Evolutionary conservation across 805 yeast species (phyloP).

Genomic region (Spathaspora boniae): DNA sequence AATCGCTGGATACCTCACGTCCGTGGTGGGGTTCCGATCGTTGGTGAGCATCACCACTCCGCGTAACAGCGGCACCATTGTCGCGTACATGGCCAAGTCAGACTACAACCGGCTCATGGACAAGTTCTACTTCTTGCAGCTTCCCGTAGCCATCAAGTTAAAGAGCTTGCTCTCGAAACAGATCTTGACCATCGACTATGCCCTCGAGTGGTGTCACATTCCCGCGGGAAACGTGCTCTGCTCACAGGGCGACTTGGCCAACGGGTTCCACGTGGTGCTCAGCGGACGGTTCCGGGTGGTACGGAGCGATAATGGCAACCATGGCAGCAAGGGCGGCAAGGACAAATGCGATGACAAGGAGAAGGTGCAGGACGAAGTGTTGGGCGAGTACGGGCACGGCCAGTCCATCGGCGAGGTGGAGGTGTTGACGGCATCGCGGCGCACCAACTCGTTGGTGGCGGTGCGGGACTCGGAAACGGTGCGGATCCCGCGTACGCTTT

Average conservation of each 20-base stretch:
- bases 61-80: conserved; percentile 52
- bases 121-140: conserved; percentile 67
- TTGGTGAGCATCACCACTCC: conserved; percentile 67
- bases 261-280: conserved; percentile 83
- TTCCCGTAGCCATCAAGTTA: conserved; percentile 73
- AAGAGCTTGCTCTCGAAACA: conserved; percentile 64
- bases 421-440: conserved; percentile 75
- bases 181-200: conserved; percentile 77
- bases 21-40: conserved; percentile 75
- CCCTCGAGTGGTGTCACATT: conserved; percentile 90
- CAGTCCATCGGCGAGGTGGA: conserved; percentile 94
- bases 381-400: conserved; percentile 89
- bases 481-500: conserved; percentile 83
- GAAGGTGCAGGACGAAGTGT: conserved; percentile 28
- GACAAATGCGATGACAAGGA: conserved; percentile 11
- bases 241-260: conserved; percentile 81
- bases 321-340: no score
- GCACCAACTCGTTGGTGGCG: conserved; percentile 71
- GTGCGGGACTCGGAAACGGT: conserved; percentile 93
- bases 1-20: conserved; percentile 81
- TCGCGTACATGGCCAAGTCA: conserved; percentile 64
- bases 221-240: conserved; percentile 82
- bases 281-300: conserved; percentile 84
- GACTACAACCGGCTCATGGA: conserved; percentile 68
- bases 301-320: conserved; percentile 15